Conservation (phyloP, 2,329 filamentous ascomycete genomes). For the Trichoderma sp. region DNA sequence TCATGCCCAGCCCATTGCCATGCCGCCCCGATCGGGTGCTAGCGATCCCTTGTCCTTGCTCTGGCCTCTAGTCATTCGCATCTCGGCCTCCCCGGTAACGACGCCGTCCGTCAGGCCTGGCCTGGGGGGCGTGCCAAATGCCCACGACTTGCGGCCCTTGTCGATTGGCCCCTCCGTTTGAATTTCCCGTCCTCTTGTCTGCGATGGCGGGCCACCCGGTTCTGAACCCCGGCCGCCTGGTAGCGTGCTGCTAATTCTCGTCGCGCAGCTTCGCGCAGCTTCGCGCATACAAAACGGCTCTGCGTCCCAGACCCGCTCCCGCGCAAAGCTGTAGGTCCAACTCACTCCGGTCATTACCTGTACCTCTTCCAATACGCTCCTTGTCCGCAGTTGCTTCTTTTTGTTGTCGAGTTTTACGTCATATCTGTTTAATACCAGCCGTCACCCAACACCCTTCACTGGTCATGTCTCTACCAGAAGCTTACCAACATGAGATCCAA, state of each 20-base stretch:
- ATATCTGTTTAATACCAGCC: slow-evolving; percentile 7
- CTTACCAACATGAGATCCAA: slow-evolving; percentile 61
- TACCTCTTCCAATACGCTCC: slow-evolving; percentile 10
- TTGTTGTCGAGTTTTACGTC: slow-evolving; percentile 15
- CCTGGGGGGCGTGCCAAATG: slow-evolving; percentile 18
- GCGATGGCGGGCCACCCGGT: slow-evolving; percentile 18
- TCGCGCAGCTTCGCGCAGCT: slow-evolving; percentile 17
- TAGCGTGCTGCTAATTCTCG: slow-evolving; percentile 19
- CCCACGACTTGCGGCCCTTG: slow-evolving; percentile 7
- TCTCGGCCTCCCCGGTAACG: slow-evolving; percentile 21
- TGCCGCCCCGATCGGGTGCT: slow-evolving; percentile 18
- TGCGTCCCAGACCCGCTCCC: slow-evolving; percentile 12
- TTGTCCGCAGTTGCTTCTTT: slow-evolving; percentile 13
- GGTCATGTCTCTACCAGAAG: slow-evolving; percentile 46
- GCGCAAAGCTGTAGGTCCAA: slow-evolving; percentile 20
- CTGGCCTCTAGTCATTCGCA: slow-evolving; percentile 12
- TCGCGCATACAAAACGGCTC: slow-evolving; percentile 20
- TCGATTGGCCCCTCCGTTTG: slow-evolving; percentile 16
- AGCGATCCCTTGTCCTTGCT: slow-evolving; percentile 16
- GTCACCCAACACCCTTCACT: slow-evolving; percentile 2
- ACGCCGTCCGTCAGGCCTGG: slow-evolving; percentile 2
- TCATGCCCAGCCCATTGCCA: slow-evolving; percentile 11
- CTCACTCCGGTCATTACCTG: slow-evolving; percentile 17
- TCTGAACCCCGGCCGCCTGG: slow-evolving; percentile 14
- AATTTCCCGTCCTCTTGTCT: slow-evolving; percentile 18